Evolutionary conservation across 2,329 filamentous ascomycete species (phyloP).

Genomic region (Colletotrichum sansevieriae): DNA sequence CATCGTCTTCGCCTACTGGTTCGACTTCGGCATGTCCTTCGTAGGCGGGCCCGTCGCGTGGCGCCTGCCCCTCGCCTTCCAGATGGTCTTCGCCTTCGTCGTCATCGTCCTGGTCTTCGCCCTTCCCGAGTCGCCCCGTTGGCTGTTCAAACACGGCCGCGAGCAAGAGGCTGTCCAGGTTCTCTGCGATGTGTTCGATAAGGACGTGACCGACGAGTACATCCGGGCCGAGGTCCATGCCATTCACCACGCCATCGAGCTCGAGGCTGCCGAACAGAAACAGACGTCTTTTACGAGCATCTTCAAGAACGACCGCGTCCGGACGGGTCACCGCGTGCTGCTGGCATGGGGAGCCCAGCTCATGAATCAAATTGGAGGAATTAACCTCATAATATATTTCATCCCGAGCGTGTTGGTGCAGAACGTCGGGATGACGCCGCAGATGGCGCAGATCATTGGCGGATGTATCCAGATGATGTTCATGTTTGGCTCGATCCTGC

Average conservation of each 20-base stretch:
- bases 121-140: conserved; percentile 57
- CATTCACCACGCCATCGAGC: conserved; percentile 58
- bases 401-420: conserved; percentile 50
- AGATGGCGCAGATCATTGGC: conserved; percentile 51
- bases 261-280: conserved; percentile 49
- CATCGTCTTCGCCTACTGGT: conserved; percentile 54
- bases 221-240: conserved; percentile 51
- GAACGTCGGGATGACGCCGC: conserved; percentile 50
- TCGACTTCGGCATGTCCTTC: conserved; percentile 54
- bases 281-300: conserved; percentile 56
- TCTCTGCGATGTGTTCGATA: conserved; percentile 56
- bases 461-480: conserved; percentile 56
- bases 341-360: conserved; percentile 62
- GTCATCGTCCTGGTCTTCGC: conserved; percentile 52
- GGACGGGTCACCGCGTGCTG: conserved; percentile 58
- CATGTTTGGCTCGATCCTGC: conserved; percentile 52
- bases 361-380: conserved; percentile 64
- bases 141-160: conserved; percentile 54
- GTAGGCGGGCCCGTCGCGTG: conserved; percentile 46
- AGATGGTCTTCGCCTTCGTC: conserved; percentile 51
- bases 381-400: conserved; percentile 59
- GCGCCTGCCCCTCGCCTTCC: conserved; percentile 48
- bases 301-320: conserved; percentile 57
- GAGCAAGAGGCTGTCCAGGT: conserved; percentile 52
- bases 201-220: conserved; percentile 50